phyloP scores from a whole-genome alignment of 2,329 filamentous ascomycete genomes.

The Sclerotinia subarctica region DNA sequence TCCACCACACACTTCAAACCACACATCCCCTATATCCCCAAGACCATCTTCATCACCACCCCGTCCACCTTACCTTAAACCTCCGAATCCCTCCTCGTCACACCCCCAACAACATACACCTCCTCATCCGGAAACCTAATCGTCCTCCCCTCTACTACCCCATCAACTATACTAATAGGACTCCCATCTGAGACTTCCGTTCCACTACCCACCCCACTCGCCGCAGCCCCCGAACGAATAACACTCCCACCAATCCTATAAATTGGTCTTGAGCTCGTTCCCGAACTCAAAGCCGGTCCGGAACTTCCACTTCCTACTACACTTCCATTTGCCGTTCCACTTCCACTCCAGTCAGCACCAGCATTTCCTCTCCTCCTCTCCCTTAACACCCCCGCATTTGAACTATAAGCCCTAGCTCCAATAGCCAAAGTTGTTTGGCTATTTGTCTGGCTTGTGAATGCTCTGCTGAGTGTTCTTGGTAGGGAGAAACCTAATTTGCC shows the following conservation, averaged over 20 bases:
- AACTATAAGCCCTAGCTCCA: background rate
- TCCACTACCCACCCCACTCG: background rate
- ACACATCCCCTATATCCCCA: background rate
- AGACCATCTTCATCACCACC: no score
- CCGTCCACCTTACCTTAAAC: background rate
- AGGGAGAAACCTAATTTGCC: conserved; percentile 61
- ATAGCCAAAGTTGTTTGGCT: conserved; percentile 17
- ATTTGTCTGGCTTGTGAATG: conserved; percentile 31
- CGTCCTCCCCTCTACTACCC: conserved; percentile 35
- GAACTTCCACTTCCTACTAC: background rate
- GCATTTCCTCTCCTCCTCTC: conserved; percentile 6
- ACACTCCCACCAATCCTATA: conserved; percentile 44
- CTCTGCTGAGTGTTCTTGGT: conserved; percentile 57
- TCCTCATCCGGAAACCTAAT: conserved; percentile 48
- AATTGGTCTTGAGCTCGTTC: conserved; percentile 30
- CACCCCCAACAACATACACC: background rate
- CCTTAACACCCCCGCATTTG: background rate
- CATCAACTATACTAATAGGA: background rate
- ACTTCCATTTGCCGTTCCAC: background rate
- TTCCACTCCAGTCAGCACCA: background rate
- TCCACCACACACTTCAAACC: background rate
- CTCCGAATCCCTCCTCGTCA: background rate
- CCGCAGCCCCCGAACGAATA: conserved; percentile 18
- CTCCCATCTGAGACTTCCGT: background rate
- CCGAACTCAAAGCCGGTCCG: conserved; percentile 5